Conservation (phyloP, 225 moss, liverwort and hornwort species). For the Asterella californica region DNA sequence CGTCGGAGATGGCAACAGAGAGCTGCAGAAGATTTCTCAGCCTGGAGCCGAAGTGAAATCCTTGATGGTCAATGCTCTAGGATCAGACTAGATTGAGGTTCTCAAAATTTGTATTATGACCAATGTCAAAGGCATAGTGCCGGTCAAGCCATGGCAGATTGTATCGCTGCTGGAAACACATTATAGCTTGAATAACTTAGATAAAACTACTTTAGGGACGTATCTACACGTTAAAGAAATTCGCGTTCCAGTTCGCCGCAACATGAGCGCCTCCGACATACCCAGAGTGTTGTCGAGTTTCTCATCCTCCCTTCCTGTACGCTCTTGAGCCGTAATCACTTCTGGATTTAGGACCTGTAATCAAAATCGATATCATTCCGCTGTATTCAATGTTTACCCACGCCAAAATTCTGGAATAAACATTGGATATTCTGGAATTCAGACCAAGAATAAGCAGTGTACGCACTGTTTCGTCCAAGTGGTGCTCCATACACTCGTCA, state of each 20-base stretch:
- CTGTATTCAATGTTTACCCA: neutral
- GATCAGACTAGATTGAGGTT: too few species aligned
- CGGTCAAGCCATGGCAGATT: too few species aligned
- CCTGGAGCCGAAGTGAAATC: too few species aligned
- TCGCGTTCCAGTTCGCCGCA: constrained; percentile 66
- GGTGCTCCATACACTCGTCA: constrained; percentile 64
- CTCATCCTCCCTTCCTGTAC: neutral
- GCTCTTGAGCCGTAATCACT: constrained; percentile 21
- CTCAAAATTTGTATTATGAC: too few species aligned
- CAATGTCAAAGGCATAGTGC: too few species aligned
- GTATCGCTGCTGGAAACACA: too few species aligned
- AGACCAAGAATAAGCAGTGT: neutral
- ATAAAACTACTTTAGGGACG: constrained; percentile 50
- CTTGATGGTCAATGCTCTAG: too few species aligned
- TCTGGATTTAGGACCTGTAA: constrained; percentile 56
- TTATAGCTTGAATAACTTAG: constrained; percentile 6
- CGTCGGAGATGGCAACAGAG: too few species aligned
- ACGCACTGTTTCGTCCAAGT: constrained; percentile 58
- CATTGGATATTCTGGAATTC: constrained; percentile 3
- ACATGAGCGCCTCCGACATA: neutral
- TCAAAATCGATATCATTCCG: neutral
- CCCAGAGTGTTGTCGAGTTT: neutral
- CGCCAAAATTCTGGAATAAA: neutral
- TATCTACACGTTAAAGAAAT: constrained; percentile 81
- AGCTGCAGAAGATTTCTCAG: too few species aligned